These are phyloP conservation scores for Mycena sp. DNA, from an alignment of 1,284 basidiomycete species.

Conservation along the genomic window DNA sequence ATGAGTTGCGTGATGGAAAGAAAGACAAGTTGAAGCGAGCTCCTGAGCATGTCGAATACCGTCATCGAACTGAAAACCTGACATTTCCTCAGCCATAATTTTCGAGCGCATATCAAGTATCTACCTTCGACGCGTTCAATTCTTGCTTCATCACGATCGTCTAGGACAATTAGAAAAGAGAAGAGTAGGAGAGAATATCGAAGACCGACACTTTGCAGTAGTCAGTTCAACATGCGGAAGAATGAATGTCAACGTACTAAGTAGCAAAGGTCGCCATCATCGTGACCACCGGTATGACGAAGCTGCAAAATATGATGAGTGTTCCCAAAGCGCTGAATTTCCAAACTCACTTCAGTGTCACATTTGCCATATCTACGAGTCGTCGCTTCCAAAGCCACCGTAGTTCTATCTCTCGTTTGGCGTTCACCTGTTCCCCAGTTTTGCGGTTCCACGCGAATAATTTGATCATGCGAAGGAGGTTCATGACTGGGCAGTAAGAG, in stretches of 20 bases:
- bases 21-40: conserved; percentile 34
- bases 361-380: conserved; percentile 53
- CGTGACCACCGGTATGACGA: conserved; percentile 23
- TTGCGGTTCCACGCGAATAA: conserved; percentile 77
- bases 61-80: conserved; percentile 38
- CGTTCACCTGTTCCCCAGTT: conserved; percentile 58
- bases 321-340: conserved; percentile 33
- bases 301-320: conserved; percentile 19
- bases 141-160: conserved; percentile 39
- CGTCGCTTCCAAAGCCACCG: conserved; percentile 53
- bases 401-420: conserved; percentile 67
- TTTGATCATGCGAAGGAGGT: conserved; percentile 68
- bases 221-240: conserved; percentile 6
- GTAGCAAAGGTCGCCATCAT: conserved; percentile 33
- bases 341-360: conserved; percentile 51
- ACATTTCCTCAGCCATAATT: no score
- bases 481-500: conserved; percentile 51
- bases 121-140: conserved; percentile 33
- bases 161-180: conserved; percentile 23
- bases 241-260: conserved; percentile 10
- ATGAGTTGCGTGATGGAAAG: conserved; percentile 16
- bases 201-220: no score
- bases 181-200: neutral
- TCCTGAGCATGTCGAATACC: conserved; percentile 47
- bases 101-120: no score